Conservation (phyloP, 1,139 yeast genomes). For the Sugiyamaella sp. region DNA sequence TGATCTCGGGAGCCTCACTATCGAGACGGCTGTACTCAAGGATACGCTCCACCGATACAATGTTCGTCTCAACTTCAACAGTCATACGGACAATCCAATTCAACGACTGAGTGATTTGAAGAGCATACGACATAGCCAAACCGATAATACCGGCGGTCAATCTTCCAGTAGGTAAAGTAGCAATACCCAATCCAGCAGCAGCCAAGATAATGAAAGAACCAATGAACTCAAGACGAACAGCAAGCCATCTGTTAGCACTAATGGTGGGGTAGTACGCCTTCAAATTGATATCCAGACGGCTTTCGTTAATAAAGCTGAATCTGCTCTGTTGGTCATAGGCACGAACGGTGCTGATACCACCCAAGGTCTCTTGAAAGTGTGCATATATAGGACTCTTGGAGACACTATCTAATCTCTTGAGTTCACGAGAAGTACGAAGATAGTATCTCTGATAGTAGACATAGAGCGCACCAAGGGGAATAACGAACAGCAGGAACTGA, state of each 20-base stretch:
- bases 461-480: constrained; percentile 75
- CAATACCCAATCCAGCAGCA: constrained; percentile 79
- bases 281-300: constrained; percentile 82
- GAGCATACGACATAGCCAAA: constrained; percentile 86
- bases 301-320: constrained; percentile 72
- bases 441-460: constrained; percentile 87
- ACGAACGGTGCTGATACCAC: constrained; percentile 86
- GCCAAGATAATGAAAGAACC: constrained; percentile 87
- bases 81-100: constrained; percentile 99
- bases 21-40: constrained; percentile 76
- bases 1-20: constrained; percentile 80
- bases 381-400: constrained; percentile 94
- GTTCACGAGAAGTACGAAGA: constrained; percentile 86
- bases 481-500: constrained; percentile 70
- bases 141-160: constrained; percentile 92
- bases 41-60: constrained; percentile 94
- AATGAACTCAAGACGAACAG: constrained; percentile 85
- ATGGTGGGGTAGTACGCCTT: constrained; percentile 93
- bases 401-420: constrained; percentile 91
- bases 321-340: constrained; percentile 81
- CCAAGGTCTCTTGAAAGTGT: constrained; percentile 93
- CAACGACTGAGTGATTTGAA: constrained; percentile 88
- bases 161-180: constrained; percentile 65
- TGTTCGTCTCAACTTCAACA: constrained; percentile 94
- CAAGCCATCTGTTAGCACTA: constrained; percentile 95